Conservation (phyloP, 75 land plant genomes). For the Ceratopteris richardii region DNA sequence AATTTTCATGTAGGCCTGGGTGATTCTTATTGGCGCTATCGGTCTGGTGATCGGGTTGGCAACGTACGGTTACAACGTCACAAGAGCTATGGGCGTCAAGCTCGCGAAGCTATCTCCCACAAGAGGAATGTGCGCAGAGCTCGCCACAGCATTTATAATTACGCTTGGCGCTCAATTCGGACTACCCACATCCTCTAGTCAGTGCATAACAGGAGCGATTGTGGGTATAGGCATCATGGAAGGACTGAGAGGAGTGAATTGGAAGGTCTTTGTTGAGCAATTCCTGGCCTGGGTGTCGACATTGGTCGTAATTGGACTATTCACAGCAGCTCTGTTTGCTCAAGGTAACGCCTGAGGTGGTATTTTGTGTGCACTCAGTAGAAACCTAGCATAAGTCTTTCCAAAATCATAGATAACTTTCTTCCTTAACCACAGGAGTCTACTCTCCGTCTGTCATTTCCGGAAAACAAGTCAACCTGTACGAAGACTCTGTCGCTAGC, state of each 20-base stretch:
- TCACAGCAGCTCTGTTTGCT: conserved; percentile 10
- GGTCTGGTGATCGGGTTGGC: conserved; percentile 19
- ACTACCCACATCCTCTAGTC: conserved; percentile 15
- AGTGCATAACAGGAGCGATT: conserved; percentile 21
- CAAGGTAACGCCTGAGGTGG: not conserved
- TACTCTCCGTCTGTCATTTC: conserved; percentile 14
- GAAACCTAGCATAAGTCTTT: too few relatives aligned
- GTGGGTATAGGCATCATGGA: conserved; percentile 17
- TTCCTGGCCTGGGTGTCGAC: conserved; percentile 3
- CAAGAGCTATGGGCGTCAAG: conserved; percentile 22
- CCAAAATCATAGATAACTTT: too few relatives aligned
- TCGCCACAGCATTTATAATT: conserved; percentile 18
- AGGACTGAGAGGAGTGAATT: conserved; percentile 6
- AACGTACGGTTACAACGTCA: conserved; percentile 19
- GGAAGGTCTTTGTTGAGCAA: conserved; percentile 4
- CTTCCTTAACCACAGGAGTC: conserved; percentile 7
- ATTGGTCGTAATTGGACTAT: conserved; percentile 8
- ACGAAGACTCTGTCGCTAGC: conserved; percentile 2
- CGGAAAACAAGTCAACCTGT: not conserved
- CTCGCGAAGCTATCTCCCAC: conserved; percentile 18
- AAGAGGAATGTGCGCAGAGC: conserved; percentile 16
- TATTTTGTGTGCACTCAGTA: too few relatives aligned
- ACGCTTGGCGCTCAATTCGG: conserved; percentile 16
- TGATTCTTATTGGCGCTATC: conserved; percentile 11
- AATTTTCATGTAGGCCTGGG: not conserved